These are phyloP conservation scores for Nemophila menziesii DNA, from an alignment of 257 asterid species.

Conservation along the genomic window DNA sequence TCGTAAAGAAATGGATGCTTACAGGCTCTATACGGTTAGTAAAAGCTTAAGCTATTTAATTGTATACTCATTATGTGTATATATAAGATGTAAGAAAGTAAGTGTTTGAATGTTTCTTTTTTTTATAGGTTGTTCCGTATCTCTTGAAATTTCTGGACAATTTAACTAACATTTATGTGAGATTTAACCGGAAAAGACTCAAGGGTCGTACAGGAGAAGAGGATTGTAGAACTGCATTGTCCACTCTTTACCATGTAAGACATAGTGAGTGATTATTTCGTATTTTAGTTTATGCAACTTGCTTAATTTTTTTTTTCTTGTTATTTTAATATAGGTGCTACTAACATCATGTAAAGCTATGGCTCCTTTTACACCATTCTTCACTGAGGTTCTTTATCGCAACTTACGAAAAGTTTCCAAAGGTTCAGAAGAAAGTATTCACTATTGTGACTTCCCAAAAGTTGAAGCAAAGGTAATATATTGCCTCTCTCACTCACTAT, in stretches of 20 bases:
- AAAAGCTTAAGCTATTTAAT: background rate
- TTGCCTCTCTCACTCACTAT: no score
- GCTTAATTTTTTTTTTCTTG: background rate
- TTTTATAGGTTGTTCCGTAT: constrained; percentile 59
- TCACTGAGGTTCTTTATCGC: constrained; percentile 86
- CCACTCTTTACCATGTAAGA: constrained; percentile 70
- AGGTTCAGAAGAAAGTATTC: constrained; percentile 81
- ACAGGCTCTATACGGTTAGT: constrained; percentile 75
- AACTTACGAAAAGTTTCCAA: constrained; percentile 59
- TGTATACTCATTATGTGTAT: background rate
- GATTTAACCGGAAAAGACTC: constrained; percentile 88
- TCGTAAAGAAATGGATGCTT: constrained; percentile 91
- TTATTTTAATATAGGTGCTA: constrained; percentile 31
- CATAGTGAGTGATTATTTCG: background rate
- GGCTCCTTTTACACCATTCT: constrained; percentile 98
- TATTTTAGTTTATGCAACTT: background rate
- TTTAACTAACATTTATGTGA: constrained; percentile 83
- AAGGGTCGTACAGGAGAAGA: constrained; percentile 90
- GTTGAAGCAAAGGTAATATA: constrained; percentile 59
- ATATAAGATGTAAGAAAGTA: no score
- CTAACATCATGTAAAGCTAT: constrained; percentile 85
- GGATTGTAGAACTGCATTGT: constrained; percentile 89
- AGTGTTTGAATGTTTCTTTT: background rate
- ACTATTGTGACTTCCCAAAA: constrained; percentile 73
- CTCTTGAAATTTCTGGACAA: constrained; percentile 82